These are phyloP conservation scores for Solanum etuberosum DNA, from an alignment of 257 asterid genomes.

Conservation along the genomic window DNA sequence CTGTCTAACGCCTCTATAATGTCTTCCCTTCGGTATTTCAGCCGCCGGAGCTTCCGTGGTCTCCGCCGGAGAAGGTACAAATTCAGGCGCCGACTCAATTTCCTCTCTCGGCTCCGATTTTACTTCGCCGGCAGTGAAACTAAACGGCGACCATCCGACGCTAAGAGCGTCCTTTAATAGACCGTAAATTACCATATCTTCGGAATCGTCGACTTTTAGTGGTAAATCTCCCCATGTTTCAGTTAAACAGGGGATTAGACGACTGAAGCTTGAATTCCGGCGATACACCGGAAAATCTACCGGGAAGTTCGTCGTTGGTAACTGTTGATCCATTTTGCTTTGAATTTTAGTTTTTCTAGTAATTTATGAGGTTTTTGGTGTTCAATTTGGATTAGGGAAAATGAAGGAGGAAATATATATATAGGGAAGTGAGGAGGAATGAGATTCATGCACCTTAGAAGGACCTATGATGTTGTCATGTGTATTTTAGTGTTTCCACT, in stretches of 20 bases:
- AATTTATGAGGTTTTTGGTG: neutral
- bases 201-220: constrained; percentile 1
- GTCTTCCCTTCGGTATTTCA: neutral
- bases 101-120: neutral
- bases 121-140: neutral
- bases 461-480: neutral
- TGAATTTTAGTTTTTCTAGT: neutral
- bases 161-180: neutral
- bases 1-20: constrained; percentile 2
- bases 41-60: neutral
- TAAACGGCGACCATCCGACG: constrained; percentile 4
- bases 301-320: neutral
- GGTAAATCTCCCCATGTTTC: constrained; percentile 7
- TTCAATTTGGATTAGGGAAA: neutral
- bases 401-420: neutral
- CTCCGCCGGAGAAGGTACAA: neutral
- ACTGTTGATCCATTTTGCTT: neutral
- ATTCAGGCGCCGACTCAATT: neutral
- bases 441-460: neutral
- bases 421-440: neutral
- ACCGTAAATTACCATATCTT: constrained; percentile 4
- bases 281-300: neutral
- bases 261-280: constrained; percentile 4
- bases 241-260: constrained; percentile 1
- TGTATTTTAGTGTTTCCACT: neutral